Evolutionary conservation across 1,284 basidiomycete genomes (phyloP), one percentile per base, ranked within the genome.

Genomic region (Rhodofomes roseus): DNA sequence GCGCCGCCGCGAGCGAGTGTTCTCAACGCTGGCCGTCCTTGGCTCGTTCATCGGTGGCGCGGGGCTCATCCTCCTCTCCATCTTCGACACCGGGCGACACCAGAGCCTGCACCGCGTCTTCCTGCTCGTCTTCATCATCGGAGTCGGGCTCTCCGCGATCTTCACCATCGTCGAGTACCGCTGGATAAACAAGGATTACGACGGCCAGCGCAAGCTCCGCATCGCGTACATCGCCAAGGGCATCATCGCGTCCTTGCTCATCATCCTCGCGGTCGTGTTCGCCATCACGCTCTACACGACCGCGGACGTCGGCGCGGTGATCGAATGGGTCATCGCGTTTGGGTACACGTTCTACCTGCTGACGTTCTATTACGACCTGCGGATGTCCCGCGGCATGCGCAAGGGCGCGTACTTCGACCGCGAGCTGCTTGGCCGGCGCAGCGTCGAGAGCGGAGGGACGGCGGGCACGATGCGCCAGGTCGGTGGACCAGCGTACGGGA

Each of bases 241-340:
- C 4, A 65, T 80, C 20, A 84, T 90, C 48, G 86, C 83, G 2
- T 60, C 70, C 23, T 71, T 80, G 40, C 77, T 91, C 40, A 82
- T 90, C 61, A 39, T 79, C 12, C 75, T 87, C 41, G 82, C 86
- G 18, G 80, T 89, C 62, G 84, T 77, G 3, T 90, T 91, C 67
- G 86, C 76, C 0, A 69, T 83, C 22, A 68, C 81, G 11, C 67
- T 89, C 4, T 85, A 74, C 63, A 65, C 70, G 9, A 77, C 73
- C 0, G 65, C 64, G 1, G 72, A 86, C 60, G 81, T 76, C 2
- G 86, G 83, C 69, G 86, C 79, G 16, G 71, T 90, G 55, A 67
- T 92, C 2, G 90, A 92, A 70, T 92, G 89, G 89, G 71, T 72
- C 1, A 89, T 92, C 59, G 79, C 82, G 1, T 86, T 91, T 61